Evolutionary conservation across 1,139 yeast genomes (phyloP), one percentile per base, ranked within the genome.

Genomic region (Taphrina pruni): DNA sequence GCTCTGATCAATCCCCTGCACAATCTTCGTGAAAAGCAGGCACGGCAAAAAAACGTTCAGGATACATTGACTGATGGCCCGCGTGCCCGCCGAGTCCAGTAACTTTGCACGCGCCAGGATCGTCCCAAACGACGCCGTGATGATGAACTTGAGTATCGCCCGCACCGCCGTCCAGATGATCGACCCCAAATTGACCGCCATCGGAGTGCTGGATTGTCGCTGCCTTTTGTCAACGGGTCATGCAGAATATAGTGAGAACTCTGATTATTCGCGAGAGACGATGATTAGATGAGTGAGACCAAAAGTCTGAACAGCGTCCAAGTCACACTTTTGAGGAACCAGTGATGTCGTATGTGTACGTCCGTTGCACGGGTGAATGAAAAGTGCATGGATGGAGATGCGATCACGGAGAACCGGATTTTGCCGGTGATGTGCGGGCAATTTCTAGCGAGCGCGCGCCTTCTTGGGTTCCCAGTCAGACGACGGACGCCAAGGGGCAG

Each of bases 11-110:
- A 93, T 82, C 74, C 88, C 87, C 4, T 83, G 76, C 0, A 93
- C 91, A 66, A 93, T 84, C 75, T 90, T 91, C 74, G 86, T 84
- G 79, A 92, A 92, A 32, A 89, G 84, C 77, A 93, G 83, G 75
- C 93, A 87, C 1, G 97, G 97, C 75, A 89, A 79, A 62, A 92
- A 81, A 3, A 89, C 88, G 55, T 87, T 85, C 38, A 73, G 41
- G 61, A 64, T 48, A n/a, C 61, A 56, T 55, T 64, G 67, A 26
- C 54, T 41, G 39, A 64, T 56, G 12, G 67, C 67, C 20, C 67
- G 54, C 32, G 67, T 54, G 32, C 67, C 67, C 20, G 39, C 38
- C 35, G 67, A 48, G 56, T 64, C 67, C 35, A 64, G 50, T 1
- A 64, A 57, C 38, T 57, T 57, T 45, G 54, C 39, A 17, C 67